Evolutionary conservation across 345 rosid species (phyloP), one percentile per base, ranked within the genome.

Genomic region (Clausena lansium): DNA sequence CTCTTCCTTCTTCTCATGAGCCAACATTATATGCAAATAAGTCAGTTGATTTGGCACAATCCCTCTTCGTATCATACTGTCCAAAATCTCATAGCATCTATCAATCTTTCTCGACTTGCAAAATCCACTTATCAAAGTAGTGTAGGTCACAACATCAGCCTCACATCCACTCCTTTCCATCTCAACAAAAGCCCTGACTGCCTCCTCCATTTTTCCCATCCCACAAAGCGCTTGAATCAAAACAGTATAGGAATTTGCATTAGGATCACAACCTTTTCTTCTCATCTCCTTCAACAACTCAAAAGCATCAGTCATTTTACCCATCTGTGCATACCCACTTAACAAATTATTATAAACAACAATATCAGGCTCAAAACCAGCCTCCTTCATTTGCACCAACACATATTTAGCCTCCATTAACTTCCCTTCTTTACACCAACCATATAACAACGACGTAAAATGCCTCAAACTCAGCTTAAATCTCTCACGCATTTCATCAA

Each of bases 351-450:
- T 93, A 80, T 85, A 95, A 63, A 82, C 99, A 73, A 90, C 99
- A 78, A 87, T 67, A 77, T 90, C 99, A 0, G 95, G 93, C 82
- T 89, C 97, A 68, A 92, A 88, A 13, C 97, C 95, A 7, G 91
- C 90, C 76, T 89, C 98, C 71, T 86, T 93, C 91, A 96, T 94
- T 84, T 94, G 97, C 61, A 91, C 93, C 85, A 96, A 75, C 27
- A 91, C 90, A 84, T 89, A 84, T 80, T 86, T 89, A 77, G 99
- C 99, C 85, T 96, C 98, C 84, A 91, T 76, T 79, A 94, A 79
- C 92, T 88, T 91, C 80, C 97, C 95, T 87, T 92, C 95, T 47
- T 85, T 87, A 59, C 99, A 96, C 99, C 98, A 94, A 84, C 98
- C 99, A 80, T 86, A 86, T 81, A 95, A 82, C 87, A 96, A 83